Base-by-base conservation (phyloP, 75 land plant species). In the Sequoia sempervirens region DNA sequence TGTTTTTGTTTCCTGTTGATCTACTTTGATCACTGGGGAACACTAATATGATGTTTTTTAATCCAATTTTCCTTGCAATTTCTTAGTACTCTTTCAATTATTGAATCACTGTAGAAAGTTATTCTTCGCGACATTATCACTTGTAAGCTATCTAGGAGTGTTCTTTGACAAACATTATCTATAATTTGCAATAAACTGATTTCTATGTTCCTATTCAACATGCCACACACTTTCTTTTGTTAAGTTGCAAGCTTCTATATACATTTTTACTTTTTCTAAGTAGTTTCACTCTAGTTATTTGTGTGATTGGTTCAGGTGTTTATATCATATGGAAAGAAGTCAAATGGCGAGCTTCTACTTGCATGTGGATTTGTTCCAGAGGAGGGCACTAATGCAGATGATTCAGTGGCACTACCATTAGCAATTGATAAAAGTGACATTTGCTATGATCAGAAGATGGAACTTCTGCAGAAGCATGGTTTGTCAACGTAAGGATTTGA, bases 281-380 rank as follows among this genome's bases (percentile, higher is more conserved):
- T 68, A 28, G 10, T 68, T 68, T 68, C 72, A 28, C 5, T 34
- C 36, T 28, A 9, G 28, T 68, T 68, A 68, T 68, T 50, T 9
- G n/a, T 68, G 34, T 68, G 72, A 28, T 41, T 66, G 14, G 28
- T 76, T 34, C 82, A 96, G 98, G 98, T 96, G 38, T 96, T 94
- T 76, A 91, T 96, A 85, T 94, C 98, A 17, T 96, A 96, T 85
- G 98, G 98, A 10, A 93, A 90, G 84, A 91, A 95, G 84, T 94
- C 98, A 18, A 96, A 92, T 85, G 96, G 93, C 32, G 98, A 96
- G 84, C 90, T 96, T 36, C 85, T 96, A 80, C 89, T 96, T 14
- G 92, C 98, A 64, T 96, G 94, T 93, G 98, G 98, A 69, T 96
- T 96, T 91, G 92, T 96, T 82, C 95, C 98, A 23, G 84, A 80